Percentiles rank a stretch among this genome's conserved stretches.
phyloP scores from a whole-genome alignment of 352 stramenopile species.

The Halophytophthora batemanensis region DNA sequence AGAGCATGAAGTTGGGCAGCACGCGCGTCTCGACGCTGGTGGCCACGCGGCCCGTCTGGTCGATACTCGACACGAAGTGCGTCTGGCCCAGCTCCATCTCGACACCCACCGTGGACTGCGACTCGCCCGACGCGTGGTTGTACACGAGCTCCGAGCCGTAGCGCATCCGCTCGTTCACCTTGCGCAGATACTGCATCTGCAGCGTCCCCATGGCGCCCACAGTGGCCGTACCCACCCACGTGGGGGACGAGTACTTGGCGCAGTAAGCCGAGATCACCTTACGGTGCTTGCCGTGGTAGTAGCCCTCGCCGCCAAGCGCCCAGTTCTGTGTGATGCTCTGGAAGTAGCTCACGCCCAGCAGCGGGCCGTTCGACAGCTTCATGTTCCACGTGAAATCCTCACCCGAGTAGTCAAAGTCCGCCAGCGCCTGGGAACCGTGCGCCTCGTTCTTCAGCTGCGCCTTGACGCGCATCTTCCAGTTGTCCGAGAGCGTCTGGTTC shows the following conservation, averaged over 20 bases:
- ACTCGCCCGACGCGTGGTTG: constrained; percentile 81
- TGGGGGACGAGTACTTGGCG: constrained; percentile 71
- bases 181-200: constrained; percentile 85
- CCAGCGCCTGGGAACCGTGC: constrained; percentile 73
- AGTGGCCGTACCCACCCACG: constrained; percentile 73
- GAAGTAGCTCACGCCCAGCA: constrained; percentile 84
- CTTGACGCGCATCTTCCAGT: constrained; percentile 85
- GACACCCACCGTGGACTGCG: constrained; percentile 74
- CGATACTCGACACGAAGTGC: constrained; percentile 79
- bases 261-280: constrained; percentile 85
- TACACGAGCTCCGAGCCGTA: constrained; percentile 87
- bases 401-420: constrained; percentile 80
- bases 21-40: constrained; percentile 82
- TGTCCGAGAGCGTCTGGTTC: constrained; percentile 71
- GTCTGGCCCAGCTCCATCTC: constrained; percentile 85
- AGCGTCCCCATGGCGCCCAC: constrained; percentile 79
- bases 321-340: constrained; percentile 83
- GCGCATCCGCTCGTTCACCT: constrained; percentile 77
- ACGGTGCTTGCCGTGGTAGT: constrained; percentile 87
- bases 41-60: constrained; percentile 79
- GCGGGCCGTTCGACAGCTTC: constrained; percentile 87
- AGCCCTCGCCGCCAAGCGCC: constrained; percentile 77
- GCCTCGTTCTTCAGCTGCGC: constrained; percentile 82
- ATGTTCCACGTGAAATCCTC: constrained; percentile 89
- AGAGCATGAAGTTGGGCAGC: constrained; percentile 84